Percentiles rank a stretch among this genome's conserved stretches.
These are phyloP conservation scores for Lyophyllum atratum DNA, from an alignment of 768 basidiomycete species.

Conservation along the genomic window DNA sequence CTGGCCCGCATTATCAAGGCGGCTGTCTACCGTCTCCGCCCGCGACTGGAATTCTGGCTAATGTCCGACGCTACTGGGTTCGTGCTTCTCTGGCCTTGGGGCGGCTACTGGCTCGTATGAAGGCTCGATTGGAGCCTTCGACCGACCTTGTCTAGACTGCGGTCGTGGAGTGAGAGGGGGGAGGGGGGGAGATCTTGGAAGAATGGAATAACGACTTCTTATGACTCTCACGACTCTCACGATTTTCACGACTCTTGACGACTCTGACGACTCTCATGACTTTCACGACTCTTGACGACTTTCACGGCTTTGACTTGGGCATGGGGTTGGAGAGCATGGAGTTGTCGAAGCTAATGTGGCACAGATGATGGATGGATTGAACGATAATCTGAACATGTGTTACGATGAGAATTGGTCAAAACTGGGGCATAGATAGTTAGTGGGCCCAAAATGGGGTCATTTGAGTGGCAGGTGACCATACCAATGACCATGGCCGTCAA, in stretches of 20 bases:
- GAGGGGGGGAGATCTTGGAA: no score
- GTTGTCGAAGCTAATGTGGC: no score
- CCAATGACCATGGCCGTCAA: no score
- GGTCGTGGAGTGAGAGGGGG: background rate
- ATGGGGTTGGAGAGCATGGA: no score
- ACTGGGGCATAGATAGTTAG: no score
- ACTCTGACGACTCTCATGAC: background rate
- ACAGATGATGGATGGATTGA: no score
- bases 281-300: background rate
- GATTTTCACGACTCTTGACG: background rate
- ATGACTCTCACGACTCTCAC: background rate
- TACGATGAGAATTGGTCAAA: no score
- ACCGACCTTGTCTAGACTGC: background rate
- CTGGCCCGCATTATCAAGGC: slow-evolving; percentile 8
- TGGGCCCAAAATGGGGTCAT: no score
- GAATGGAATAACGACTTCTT: background rate
- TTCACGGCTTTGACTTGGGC: no score
- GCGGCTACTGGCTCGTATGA: background rate
- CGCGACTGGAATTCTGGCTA: background rate
- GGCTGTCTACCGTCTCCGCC: background rate
- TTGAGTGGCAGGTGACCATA: no score
- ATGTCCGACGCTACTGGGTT: background rate
- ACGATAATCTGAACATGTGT: no score
- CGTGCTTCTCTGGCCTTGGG: background rate
- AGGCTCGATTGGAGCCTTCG: background rate